Evolutionary conservation across 2,329 filamentous ascomycete genomes (phyloP).

Genomic region (Diaporthe aspalathi): DNA sequence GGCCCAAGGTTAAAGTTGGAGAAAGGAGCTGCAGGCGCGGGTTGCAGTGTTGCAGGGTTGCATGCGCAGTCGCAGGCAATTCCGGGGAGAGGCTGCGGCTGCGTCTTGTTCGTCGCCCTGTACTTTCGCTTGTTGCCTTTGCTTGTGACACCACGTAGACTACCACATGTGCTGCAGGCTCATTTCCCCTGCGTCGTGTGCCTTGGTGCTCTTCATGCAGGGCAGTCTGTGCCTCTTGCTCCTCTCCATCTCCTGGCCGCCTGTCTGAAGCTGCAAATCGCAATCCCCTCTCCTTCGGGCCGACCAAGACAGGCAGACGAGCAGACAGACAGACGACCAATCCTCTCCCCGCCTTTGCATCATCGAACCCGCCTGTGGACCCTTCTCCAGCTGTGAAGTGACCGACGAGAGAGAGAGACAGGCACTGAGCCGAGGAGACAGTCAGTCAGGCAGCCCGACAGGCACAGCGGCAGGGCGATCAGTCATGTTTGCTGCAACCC

Average conservation of each 20-base stretch:
- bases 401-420: background rate
- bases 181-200: slow-evolving; percentile 6
- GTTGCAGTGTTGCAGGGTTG: too few relatives aligned
- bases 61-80: background rate
- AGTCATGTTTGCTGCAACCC: slow-evolving; percentile 75
- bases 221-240: background rate
- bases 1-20: slow-evolving; percentile 30
- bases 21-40: background rate
- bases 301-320: slow-evolving; percentile 16
- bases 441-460: too few relatives aligned
- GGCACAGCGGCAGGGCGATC: background rate
- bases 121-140: too few relatives aligned
- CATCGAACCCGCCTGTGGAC: background rate
- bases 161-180: background rate
- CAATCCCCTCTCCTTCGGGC: background rate
- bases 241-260: background rate
- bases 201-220: background rate
- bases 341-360: background rate
- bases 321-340: slow-evolving; percentile 13
- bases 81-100: slow-evolving; percentile 41
- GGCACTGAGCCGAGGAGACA: too few relatives aligned
- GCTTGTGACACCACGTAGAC: slow-evolving; percentile 28
- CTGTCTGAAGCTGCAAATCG: background rate
- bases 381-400: background rate
- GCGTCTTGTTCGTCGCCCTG: slow-evolving; percentile 44